Evolutionary conservation across 2,329 filamentous ascomycete genomes (phyloP).

Genomic region (Clonostachys sp.): DNA sequence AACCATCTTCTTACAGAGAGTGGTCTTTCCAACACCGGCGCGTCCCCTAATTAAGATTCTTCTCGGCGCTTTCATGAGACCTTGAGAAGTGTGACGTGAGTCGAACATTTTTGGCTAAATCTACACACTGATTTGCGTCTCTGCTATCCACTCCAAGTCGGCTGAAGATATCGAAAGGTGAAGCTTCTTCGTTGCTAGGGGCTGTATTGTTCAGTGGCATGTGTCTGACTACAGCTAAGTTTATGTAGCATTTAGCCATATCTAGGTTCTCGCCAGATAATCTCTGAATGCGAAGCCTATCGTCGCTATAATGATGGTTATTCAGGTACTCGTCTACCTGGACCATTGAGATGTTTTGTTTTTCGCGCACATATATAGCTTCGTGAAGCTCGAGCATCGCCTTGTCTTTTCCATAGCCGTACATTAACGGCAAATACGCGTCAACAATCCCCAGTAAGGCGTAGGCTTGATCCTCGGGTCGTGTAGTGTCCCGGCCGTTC

Average conservation of each 20-base stretch:
- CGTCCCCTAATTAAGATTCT: constrained; percentile 27
- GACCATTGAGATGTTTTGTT: too few relatives aligned
- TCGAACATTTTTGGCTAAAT: constrained; percentile 18
- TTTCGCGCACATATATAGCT: too few relatives aligned
- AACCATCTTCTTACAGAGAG: constrained; percentile 34
- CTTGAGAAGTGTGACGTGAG: constrained; percentile 8
- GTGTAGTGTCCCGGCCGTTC: too few relatives aligned
- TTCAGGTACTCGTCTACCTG: constrained; percentile 13
- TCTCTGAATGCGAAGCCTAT: constrained; percentile 21
- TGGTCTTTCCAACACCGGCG: constrained; percentile 32
- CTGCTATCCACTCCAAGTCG: constrained; percentile 12
- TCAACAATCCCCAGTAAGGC: too few relatives aligned
- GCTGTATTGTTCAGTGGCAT: constrained; percentile 1
- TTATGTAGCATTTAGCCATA: constrained; percentile 32
- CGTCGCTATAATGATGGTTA: constrained; percentile 10
- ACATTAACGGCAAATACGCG: too few relatives aligned
- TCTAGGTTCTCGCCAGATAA: constrained; percentile 22
- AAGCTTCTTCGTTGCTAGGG: constrained; percentile 9
- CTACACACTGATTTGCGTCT: constrained; percentile 7
- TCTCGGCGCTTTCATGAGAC: constrained; percentile 10
- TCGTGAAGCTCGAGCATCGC: too few relatives aligned
- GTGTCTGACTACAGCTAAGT: constrained; percentile 26
- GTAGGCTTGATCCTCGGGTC: too few relatives aligned
- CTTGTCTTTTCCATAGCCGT: too few relatives aligned
- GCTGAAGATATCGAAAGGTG: constrained; percentile 18